Evolutionary conservation across 495 filamentous ascomycete genomes (phyloP).

Genomic region (Sporormia fimetaria): DNA sequence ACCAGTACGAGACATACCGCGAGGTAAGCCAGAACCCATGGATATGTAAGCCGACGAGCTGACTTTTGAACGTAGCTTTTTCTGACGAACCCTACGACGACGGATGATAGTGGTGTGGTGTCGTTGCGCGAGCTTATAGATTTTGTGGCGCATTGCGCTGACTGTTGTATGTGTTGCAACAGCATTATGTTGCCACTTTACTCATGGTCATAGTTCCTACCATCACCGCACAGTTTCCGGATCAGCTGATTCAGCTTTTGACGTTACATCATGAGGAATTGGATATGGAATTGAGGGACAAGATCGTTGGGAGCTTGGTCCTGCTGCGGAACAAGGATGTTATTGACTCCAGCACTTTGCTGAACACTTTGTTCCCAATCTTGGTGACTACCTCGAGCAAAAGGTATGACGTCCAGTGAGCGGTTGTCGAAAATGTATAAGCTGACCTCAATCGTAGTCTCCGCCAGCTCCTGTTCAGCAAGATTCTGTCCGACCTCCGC

Average conservation of each 20-base stretch:
- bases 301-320: slow-evolving; percentile 83
- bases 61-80: no score
- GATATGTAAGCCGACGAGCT: no score
- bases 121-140: slow-evolving; percentile 78
- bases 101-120: slow-evolving; percentile 61
- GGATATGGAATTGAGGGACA: slow-evolving; percentile 74
- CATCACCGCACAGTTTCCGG: slow-evolving; percentile 62
- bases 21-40: no score
- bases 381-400: neutral
- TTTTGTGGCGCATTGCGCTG: slow-evolving; percentile 82
- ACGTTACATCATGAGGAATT: slow-evolving; percentile 68
- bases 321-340: slow-evolving; percentile 83
- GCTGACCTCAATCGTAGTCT: slow-evolving; percentile 80
- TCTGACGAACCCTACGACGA: slow-evolving; percentile 63
- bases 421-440: slow-evolving; percentile 54
- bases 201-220: no score
- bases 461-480: slow-evolving; percentile 71
- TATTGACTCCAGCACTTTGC: slow-evolving; percentile 63
- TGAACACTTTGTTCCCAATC: neutral
- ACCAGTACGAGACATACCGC: slow-evolving; percentile 79
- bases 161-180: no score
- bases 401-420: neutral
- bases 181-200: no score
- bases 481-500: slow-evolving; percentile 81
- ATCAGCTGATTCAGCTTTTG: slow-evolving; percentile 70